These are phyloP conservation scores for Suillus placidus DNA, from an alignment of 768 basidiomycete species.

Conservation along the genomic window DNA sequence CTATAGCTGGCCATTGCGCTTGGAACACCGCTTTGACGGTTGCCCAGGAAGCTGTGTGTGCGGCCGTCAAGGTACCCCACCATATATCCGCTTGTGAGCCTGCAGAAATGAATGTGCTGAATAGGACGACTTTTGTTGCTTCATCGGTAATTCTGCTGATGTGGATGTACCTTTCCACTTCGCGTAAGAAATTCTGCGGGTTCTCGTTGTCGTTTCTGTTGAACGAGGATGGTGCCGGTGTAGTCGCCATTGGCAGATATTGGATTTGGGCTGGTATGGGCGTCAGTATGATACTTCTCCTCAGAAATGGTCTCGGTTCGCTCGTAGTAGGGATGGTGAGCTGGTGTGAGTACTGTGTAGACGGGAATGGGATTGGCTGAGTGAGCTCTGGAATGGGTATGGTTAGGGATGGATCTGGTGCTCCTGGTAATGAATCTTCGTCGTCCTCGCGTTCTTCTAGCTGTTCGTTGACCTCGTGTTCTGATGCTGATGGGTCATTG, in stretches of 20 bases:
- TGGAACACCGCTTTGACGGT: not conserved
- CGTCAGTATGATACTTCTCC: too few relatives aligned
- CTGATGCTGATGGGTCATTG: too few relatives aligned
- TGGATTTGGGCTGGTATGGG: not conserved
- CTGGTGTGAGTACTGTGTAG: too few relatives aligned
- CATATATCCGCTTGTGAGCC: not conserved
- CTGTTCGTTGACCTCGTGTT: too few relatives aligned
- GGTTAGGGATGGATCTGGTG: too few relatives aligned
- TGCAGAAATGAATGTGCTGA: not conserved
- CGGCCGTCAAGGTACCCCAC: not conserved
- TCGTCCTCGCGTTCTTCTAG: too few relatives aligned
- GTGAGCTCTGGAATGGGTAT: too few relatives aligned
- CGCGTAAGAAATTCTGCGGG: not conserved
- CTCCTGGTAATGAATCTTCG: too few relatives aligned
- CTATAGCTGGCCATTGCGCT: not conserved
- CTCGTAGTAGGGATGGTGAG: accelerated
- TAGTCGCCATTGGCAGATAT: not conserved
- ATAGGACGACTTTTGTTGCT: not conserved
- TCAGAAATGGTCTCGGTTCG: too few relatives aligned
- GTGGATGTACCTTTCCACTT: not conserved
- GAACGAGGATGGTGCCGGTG: not conserved
- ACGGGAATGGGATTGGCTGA: too few relatives aligned
- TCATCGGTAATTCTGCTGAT: not conserved
- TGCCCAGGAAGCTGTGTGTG: accelerated
- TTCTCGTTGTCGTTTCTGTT: not conserved